Base-by-base conservation (phyloP, 75 land plant species). In the Sequoiadendron giganteum region DNA sequence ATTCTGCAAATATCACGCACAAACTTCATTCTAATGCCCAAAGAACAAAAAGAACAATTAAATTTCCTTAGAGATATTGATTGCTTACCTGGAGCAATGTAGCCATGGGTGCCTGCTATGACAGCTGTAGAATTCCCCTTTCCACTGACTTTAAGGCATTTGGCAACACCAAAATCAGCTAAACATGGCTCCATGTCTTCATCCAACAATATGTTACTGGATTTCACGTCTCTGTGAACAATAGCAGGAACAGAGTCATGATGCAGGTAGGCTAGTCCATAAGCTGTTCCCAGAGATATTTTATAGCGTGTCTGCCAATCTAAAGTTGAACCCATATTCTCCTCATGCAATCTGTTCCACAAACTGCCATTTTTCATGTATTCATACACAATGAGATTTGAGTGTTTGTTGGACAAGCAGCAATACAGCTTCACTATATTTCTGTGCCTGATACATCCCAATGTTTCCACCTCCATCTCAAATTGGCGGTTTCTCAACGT, bases 151-250 rank as follows among this genome's bases (percentile, higher is more conserved):
- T 92, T 87, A 68, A 92, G 88, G n/a, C 93, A 89, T 87, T 90
- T 95, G 13, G 94, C 96, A 73, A 95, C 88, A 13, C 94, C 96
- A 81, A 93, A 95, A 87, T 95, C 96, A 18, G 68, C 34, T 34
- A 85, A 49, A 13, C 65, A 30, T 5, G 86, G 65, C 86, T 85
- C 86, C 11, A 86, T 45, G 55, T 52, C 14, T 52, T 52, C 2
- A 52, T 14, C 16, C 55, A 52, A 52, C 55, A 52, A 52, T 52
- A 52, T 52, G 45, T 86, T 86, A 19, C 77, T 45, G 34, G 87
- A 86, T 39, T 86, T 86, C 28, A 86, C 73, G 18, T 75, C 87
- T 65, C 87, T 58, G 45, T 86, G 87, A 32, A 86, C 85, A 70
- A 86, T 75, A 40, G 82, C 18, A 30, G 87, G 87, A 78, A 43